Base-by-base conservation (phyloP, 768 basidiomycete species). In the Tulasnella sp. region DNA sequence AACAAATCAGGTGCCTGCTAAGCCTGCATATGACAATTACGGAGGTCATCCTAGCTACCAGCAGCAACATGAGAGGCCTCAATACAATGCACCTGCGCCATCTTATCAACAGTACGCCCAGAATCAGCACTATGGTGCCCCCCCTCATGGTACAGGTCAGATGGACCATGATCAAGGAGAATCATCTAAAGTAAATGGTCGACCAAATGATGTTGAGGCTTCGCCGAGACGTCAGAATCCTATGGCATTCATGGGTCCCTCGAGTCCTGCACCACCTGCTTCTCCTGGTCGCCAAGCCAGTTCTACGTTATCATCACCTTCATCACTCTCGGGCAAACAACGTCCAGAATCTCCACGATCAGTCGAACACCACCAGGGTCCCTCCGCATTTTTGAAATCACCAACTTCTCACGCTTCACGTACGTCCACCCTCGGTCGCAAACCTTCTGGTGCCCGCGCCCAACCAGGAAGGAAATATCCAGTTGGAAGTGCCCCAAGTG, bases 361-460 rank as follows among this genome's bases (percentile, higher is more conserved):
- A 22, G 20, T 28, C 25, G 4, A 44, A 31, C 24, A 27, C 42
- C 3, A 44, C 42, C 42, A 44, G 20, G 10, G 1, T 31, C 20
- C 24, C 20, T 44, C n/a, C 42, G n/a, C 13, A 27, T 15, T 16
- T 27, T 22, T 31, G 12, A 28, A 31, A 44, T 24, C 42, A n/a
- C n/a, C n/a, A n/a, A n/a, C n/a, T n/a, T n/a, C n/a, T n/a, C n/a
- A n/a, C n/a, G n/a, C n/a, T n/a, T n/a, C n/a, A n/a, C n/a, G n/a
- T n/a, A n/a, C n/a, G n/a, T n/a, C n/a, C n/a, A n/a, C n/a, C n/a
- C n/a, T 51, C 15, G 40, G 44, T 42, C 37, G 49, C 37, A 51
- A 43, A 51, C 49, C 49, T 1, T 42, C 39, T 41, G 49, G 49
- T 20, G 49, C 49, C 40, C 49, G 49, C 27, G 49, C 49, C 22